Percentiles rank a stretch among this genome's conserved stretches.
Conservation (phyloP, 2,329 filamentous ascomycete genomes). For the Aspergillus vadensis region DNA sequence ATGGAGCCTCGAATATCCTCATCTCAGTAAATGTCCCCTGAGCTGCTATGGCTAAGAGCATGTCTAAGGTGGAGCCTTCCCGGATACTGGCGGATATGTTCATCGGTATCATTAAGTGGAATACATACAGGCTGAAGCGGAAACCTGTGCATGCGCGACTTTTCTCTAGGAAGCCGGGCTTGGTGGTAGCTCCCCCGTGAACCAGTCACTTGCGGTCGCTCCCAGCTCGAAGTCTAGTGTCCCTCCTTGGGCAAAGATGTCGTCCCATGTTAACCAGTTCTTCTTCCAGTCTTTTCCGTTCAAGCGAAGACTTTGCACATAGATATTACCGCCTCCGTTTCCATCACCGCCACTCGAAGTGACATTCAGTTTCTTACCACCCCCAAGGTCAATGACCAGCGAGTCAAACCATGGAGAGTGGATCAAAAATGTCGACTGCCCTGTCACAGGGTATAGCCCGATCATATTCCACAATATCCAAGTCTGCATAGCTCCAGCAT, state of each 20-base stretch:
- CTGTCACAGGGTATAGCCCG: constrained; percentile 68
- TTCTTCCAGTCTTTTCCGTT: constrained; percentile 65
- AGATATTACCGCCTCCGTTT: constrained; percentile 51
- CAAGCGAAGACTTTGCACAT: constrained; percentile 67
- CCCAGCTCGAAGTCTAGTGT: constrained; percentile 68
- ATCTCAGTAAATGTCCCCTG: background rate
- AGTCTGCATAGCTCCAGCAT: constrained; percentile 72
- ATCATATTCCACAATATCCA: constrained; percentile 71
- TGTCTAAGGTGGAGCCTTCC: background rate
- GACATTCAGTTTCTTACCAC: constrained; percentile 57
- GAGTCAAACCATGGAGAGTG: constrained; percentile 65
- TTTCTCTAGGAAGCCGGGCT: constrained; percentile 53
- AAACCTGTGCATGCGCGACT: background rate
- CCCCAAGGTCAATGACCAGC: constrained; percentile 61
- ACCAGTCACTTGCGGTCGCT: constrained; percentile 55
- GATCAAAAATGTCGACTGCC: constrained; percentile 68
- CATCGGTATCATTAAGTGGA: background rate
- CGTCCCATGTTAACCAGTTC: constrained; percentile 67
- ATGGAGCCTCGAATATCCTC: background rate
- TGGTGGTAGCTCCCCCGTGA: constrained; percentile 61
- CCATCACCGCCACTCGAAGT: constrained; percentile 53
- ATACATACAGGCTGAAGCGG: background rate
- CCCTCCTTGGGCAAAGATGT: constrained; percentile 66
- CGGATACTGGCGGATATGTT: background rate
- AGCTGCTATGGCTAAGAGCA: background rate